Evolutionary conservation across 768 basidiomycete genomes (phyloP), one percentile per base, ranked within the genome.

Genomic region (Mycena metata): DNA sequence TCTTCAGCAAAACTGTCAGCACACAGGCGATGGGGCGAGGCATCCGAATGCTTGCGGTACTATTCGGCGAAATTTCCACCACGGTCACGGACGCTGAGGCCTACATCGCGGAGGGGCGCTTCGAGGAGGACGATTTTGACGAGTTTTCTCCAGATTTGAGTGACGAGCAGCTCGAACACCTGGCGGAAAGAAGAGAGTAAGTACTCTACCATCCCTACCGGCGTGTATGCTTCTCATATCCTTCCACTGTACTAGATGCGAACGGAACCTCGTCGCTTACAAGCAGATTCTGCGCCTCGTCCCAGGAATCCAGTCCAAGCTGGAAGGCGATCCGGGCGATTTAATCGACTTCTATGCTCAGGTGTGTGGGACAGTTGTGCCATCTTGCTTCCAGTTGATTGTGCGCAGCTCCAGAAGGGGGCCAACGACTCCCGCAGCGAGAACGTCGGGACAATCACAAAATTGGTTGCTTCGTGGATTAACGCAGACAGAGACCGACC

Each of bases 331-430:
- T 0, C 4, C 12, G 8, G 52, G n/a, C 0, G 59, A 36, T 8
- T 11, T 52, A 7, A 3, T 56, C 5, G 19, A 13, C 12, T 69
- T 69, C 35, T 64, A 64, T 17, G 7, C 15, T 0, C 10, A 16
- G 43, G 57, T 63, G 30, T 12, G 54, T 50, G 36, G 46, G 5
- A 42, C 43, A 15, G 21, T 54, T 1, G 2, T 8, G 3, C 12
- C 19, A 16, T 17, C 5, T 17, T 65, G 36, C 56, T 65, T 19
- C 57, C n/a, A 5, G n/a, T 16, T 24, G 24, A 2, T 15, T 19
- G n/a, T n/a, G n/a, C n/a, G n/a, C n/a, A 70, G 69, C 24, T 70
- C 19, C 69, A 70, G 50, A 70, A 70, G 56, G 64, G 64, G n/a
- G 69, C 69, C 15, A 70, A 70, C 49, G 69, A 70, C 55, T 46